Percentiles rank a stretch among this genome's conserved stretches.
Evolutionary conservation across 768 basidiomycete species (phyloP).

Genomic region (Clitopilus passeckerianus): DNA sequence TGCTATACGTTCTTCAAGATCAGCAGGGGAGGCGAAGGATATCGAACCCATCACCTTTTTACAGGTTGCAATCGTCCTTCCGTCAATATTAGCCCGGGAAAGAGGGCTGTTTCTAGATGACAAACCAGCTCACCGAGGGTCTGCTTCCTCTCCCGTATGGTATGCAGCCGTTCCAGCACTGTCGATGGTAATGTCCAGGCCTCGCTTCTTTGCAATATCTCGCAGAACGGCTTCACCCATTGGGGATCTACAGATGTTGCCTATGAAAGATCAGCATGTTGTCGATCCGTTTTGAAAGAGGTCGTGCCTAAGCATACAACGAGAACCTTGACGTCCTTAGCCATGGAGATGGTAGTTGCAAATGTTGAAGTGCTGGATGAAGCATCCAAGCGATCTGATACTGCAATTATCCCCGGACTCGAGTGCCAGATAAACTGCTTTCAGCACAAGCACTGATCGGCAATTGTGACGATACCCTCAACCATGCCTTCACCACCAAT

Average conservation of each 20-base stretch:
- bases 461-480: not conserved
- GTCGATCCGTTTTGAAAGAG: not conserved
- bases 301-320: constrained; percentile 61
- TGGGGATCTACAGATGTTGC: constrained; percentile 87
- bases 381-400: too few species aligned
- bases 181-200: constrained; percentile 66
- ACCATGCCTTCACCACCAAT: constrained; percentile 80
- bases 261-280: constrained; percentile 20
- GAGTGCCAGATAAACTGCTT: too few species aligned
- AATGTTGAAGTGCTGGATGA: not conserved
- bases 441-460: too few species aligned
- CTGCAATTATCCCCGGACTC: too few species aligned
- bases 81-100: not conserved
- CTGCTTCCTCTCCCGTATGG: constrained; percentile 81
- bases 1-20: constrained; percentile 38
- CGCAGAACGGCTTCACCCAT: constrained; percentile 88
- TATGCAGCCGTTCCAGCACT: constrained; percentile 85
- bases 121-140: constrained; percentile 51
- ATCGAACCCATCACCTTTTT: constrained; percentile 42
- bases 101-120: not conserved
- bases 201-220: constrained; percentile 62
- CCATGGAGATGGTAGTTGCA: not conserved
- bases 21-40: not conserved
- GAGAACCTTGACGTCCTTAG: constrained; percentile 44
- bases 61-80: constrained; percentile 63